These are phyloP conservation scores for Malus sieversii DNA, from an alignment of 306 rosid species.

Conservation along the genomic window DNA sequence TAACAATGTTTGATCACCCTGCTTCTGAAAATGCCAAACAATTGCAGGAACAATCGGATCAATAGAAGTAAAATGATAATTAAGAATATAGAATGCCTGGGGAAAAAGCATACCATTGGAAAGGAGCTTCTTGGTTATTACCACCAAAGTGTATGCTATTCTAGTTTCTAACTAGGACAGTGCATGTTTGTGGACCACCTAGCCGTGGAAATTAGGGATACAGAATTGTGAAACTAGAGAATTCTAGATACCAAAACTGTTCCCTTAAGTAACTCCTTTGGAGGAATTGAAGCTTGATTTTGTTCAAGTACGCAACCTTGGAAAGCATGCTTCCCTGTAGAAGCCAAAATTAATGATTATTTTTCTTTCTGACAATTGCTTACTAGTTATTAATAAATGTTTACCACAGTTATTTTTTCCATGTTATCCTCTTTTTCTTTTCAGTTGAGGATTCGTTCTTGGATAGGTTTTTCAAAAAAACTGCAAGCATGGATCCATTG, in stretches of 20 bases:
- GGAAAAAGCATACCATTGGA: neutral
- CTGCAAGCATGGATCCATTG: constrained; percentile 68
- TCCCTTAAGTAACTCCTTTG: neutral
- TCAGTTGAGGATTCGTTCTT: constrained; percentile 76
- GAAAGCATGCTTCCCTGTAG: neutral
- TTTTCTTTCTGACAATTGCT: neutral
- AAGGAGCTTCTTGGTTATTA: neutral
- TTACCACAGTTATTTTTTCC: neutral
- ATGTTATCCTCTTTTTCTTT: constrained; percentile 12
- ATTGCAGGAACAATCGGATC: neutral
- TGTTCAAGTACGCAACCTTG: neutral
- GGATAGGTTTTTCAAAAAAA: constrained; percentile 71
- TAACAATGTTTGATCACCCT: neutral
- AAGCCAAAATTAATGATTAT: neutral
- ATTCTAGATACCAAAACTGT: neutral
- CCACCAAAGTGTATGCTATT: neutral
- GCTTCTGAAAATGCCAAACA: neutral
- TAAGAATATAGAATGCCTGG: neutral
- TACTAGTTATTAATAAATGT: neutral
- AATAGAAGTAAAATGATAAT: neutral
- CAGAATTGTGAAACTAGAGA: neutral
- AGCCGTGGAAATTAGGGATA: neutral
- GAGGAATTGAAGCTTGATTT: neutral
- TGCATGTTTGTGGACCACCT: neutral
- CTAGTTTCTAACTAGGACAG: neutral